Evolutionary conservation across 352 stramenopile genomes (phyloP).

Genomic region (Phytophthora sansomeana): DNA sequence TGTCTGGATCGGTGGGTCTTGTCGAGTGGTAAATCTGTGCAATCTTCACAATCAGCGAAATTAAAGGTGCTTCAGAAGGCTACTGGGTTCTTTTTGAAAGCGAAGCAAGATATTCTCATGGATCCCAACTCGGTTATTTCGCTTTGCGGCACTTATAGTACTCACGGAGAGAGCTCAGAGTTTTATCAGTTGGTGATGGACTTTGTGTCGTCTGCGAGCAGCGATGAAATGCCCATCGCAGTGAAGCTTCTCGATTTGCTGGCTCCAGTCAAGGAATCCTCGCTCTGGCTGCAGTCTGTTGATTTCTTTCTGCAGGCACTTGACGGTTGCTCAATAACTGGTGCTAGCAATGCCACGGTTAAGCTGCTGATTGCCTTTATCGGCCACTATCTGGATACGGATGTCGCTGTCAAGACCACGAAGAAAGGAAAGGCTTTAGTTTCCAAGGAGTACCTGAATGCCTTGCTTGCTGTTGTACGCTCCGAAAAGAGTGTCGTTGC

Average conservation of each 20-base stretch:
- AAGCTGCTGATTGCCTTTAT: slow-evolving; percentile 64
- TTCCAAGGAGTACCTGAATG: slow-evolving; percentile 67
- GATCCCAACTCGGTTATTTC: slow-evolving; percentile 62
- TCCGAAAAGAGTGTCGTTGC: slow-evolving; percentile 40
- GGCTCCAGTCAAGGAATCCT: slow-evolving; percentile 49
- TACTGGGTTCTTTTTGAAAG: slow-evolving; percentile 55
- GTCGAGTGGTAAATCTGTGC: slow-evolving; percentile 36
- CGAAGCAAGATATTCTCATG: slow-evolving; percentile 83
- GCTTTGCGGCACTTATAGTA: slow-evolving; percentile 58
- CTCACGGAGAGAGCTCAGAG: slow-evolving; percentile 33
- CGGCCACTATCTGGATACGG: slow-evolving; percentile 57
- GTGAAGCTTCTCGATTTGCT: slow-evolving; percentile 75
- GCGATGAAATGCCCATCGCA: slow-evolving; percentile 53
- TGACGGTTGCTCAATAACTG: slow-evolving; percentile 24
- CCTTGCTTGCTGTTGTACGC: slow-evolving; percentile 56
- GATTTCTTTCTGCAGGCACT: slow-evolving; percentile 71
- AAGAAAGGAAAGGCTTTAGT: slow-evolving; percentile 40
- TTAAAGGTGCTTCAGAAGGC: slow-evolving; percentile 47
- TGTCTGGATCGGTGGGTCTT: slow-evolving; percentile 68
- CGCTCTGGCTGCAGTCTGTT: slow-evolving; percentile 73
- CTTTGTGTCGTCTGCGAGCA: slow-evolving; percentile 56
- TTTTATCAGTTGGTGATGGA: slow-evolving; percentile 61
- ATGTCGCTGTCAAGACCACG: slow-evolving; percentile 35
- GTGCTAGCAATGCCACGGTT: background rate
- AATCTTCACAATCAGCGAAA: slow-evolving; percentile 27